A percentile compares a stretch with the other conserved stretches of the same genome.
phyloP scores from a whole-genome alignment of 2,329 filamentous ascomycete species.

The Cladosporium cucumerinum region DNA sequence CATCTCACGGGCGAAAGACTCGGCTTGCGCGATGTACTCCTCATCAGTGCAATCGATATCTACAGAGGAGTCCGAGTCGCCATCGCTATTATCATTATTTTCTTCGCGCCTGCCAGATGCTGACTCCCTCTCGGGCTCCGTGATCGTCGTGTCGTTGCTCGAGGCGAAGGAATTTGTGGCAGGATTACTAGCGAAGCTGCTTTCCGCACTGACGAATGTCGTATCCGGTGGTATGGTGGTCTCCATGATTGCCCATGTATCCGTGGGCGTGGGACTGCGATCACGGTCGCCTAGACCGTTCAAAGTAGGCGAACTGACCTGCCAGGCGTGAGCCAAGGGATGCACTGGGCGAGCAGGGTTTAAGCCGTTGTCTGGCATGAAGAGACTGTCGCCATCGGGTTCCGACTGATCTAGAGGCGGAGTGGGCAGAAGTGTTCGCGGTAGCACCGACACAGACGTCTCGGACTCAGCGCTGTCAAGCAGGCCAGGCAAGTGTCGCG shows the following conservation, averaged over 20 bases:
- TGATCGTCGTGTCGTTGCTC: slow-evolving; percentile 30
- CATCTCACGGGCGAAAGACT: slow-evolving; percentile 30
- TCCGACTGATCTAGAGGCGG: slow-evolving; percentile 17
- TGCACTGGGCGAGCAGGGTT: slow-evolving; percentile 23
- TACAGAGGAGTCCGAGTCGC: slow-evolving; percentile 49
- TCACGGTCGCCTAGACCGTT: slow-evolving; percentile 83
- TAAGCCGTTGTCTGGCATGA: slow-evolving; percentile 18
- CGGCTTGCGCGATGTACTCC: slow-evolving; percentile 24
- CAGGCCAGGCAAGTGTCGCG: neutral
- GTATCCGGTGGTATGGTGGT: slow-evolving; percentile 78
- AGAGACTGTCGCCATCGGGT: slow-evolving; percentile 22
- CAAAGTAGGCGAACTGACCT: slow-evolving; percentile 35
- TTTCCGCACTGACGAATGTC: slow-evolving; percentile 72
- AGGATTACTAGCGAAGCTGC: slow-evolving; percentile 73
- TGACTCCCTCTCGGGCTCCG: slow-evolving; percentile 24
- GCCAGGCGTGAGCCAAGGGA: slow-evolving; percentile 32
- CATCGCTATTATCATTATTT: slow-evolving; percentile 47
- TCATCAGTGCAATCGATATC: slow-evolving; percentile 45
- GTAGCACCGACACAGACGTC: neutral
- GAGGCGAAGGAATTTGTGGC: slow-evolving; percentile 49
- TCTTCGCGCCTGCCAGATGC: slow-evolving; percentile 46
- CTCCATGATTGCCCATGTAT: slow-evolving; percentile 76
- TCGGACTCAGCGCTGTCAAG: neutral
- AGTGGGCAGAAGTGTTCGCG: slow-evolving; percentile 3
- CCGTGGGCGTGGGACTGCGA: slow-evolving; percentile 66